Evolutionary conservation across 2,329 filamentous ascomycete genomes (phyloP).

Genomic region (Aspergillus sp.): DNA sequence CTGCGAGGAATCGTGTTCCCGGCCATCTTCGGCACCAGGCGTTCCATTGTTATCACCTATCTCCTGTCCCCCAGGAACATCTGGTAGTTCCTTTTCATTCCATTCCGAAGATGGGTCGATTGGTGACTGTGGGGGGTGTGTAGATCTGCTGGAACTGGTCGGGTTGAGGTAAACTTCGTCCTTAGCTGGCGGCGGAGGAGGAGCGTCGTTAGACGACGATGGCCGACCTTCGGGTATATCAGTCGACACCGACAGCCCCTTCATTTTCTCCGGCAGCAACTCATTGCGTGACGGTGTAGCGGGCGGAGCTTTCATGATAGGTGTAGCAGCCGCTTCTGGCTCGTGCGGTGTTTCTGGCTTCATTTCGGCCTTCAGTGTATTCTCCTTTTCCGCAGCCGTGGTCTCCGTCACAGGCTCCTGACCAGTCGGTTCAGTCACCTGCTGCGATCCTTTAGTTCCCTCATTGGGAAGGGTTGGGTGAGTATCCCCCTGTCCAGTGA

Average conservation of each 20-base stretch:
- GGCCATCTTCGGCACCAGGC: conserved; percentile 50
- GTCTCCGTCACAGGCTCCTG: conserved; percentile 11
- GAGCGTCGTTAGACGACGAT: conserved; percentile 17
- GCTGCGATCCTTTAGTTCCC: conserved; percentile 13
- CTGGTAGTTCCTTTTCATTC: conserved; percentile 35
- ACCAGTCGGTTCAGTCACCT: conserved; percentile 13
- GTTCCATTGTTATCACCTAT: conserved; percentile 41
- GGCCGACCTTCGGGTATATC: conserved; percentile 13
- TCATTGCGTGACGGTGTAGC: conserved; percentile 13
- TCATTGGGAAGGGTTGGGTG: conserved; percentile 14
- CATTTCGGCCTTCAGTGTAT: conserved; percentile 7
- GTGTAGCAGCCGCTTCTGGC: not conserved
- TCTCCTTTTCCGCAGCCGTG: conserved; percentile 14
- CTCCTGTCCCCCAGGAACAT: conserved; percentile 23
- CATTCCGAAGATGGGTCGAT: conserved; percentile 30
- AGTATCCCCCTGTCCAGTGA: conserved; percentile 18
- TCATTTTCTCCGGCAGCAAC: conserved; percentile 22
- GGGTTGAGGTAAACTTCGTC: conserved; percentile 48
- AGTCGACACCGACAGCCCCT: conserved; percentile 25
- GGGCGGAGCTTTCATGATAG: conserved; percentile 6
- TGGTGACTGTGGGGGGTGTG: conserved; percentile 31
- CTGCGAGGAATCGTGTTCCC: conserved; percentile 59
- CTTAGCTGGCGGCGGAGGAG: conserved; percentile 45
- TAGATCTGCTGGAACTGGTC: conserved; percentile 36
- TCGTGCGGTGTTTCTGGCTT: conserved; percentile 5